Base-by-base conservation (phyloP, 2,329 filamentous ascomycete species). In the Metarhizium humberi region DNA sequence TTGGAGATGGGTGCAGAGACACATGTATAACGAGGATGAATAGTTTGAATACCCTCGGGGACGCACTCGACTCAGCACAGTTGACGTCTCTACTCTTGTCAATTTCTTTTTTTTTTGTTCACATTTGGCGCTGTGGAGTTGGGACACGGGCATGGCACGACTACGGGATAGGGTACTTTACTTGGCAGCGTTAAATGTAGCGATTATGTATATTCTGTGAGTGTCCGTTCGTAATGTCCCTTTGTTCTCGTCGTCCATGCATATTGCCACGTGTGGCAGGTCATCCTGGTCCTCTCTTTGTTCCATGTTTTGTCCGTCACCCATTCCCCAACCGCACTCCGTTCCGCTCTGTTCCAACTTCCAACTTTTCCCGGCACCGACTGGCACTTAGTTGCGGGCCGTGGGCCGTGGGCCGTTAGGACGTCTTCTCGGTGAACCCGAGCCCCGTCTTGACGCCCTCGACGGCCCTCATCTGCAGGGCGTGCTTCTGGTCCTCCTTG, bases 401-500 rank as follows among this genome's bases (percentile, higher is more conserved):
- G 6, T 7, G 32, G 32, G 32, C 10, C 32, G 32, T 34, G 6
- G 32, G 32, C 32, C 32, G 32, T 7, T 51, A 49, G 3, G 48
- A 5, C n/a, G 25, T 16, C 55, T 54, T 57, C 69, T 78, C 75
- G 36, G 67, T 73, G 55, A 78, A 78, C 0, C 76, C 75, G 7
- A 70, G 68, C 2, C 68, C 69, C 1, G 67, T 65, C 62, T 68
- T 62, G 55, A 69, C 68, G 38, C 62, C 63, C 2, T 63, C 66
- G 34, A 76, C 69, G 55, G 64, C 68, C 50, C 66, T 68, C 76
- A 79, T 76, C 61, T 80, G 77, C 67, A 78, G 62, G 54, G 68
- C 68, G 58, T 74, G 78, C 66, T 80, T 80, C 65, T 73, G 73
- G 63, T 81, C 79, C 66, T 84, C 76, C 40, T 71, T 69, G 62